Percentiles rank a stretch among this genome's conserved stretches.
Evolutionary conservation across 2,329 filamentous ascomycete species (phyloP).

Genomic region (Xylaria polymorpha): DNA sequence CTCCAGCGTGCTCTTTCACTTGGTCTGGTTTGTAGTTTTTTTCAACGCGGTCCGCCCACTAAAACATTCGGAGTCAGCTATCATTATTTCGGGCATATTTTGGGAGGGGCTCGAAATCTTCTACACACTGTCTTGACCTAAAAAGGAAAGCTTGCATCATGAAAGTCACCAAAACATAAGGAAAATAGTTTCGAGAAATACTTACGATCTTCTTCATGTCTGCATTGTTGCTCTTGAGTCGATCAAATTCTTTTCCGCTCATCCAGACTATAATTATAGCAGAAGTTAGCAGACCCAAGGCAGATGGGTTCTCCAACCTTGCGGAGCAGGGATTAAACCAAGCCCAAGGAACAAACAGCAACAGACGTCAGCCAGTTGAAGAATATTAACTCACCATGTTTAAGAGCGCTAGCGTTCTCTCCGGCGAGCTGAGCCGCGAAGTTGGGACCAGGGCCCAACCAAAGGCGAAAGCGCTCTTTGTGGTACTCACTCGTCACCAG

Average conservation of each 20-base stretch:
- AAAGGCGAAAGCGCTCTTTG: slow-evolving; percentile 19
- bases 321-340: neutral
- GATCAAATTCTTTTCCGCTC: slow-evolving; percentile 26
- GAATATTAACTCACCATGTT: slow-evolving; percentile 14
- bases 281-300: neutral
- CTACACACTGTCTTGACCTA: neutral
- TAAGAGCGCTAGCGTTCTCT: neutral
- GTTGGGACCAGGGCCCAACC: neutral
- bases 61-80: neutral
- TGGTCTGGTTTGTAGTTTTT: neutral
- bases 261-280: slow-evolving; percentile 32
- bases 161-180: neutral
- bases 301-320: neutral
- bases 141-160: neutral
- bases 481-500: slow-evolving; percentile 5
- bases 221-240: slow-evolving; percentile 14
- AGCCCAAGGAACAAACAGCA: neutral
- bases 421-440: neutral
- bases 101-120: neutral
- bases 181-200: neutral
- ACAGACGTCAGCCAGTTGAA: neutral
- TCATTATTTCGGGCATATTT: neutral
- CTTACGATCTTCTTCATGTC: slow-evolving; percentile 19
- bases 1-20: neutral
- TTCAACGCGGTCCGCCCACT: neutral